Conservation (phyloP, 2,329 filamentous ascomycete genomes). For the Fulvia fulva region DNA sequence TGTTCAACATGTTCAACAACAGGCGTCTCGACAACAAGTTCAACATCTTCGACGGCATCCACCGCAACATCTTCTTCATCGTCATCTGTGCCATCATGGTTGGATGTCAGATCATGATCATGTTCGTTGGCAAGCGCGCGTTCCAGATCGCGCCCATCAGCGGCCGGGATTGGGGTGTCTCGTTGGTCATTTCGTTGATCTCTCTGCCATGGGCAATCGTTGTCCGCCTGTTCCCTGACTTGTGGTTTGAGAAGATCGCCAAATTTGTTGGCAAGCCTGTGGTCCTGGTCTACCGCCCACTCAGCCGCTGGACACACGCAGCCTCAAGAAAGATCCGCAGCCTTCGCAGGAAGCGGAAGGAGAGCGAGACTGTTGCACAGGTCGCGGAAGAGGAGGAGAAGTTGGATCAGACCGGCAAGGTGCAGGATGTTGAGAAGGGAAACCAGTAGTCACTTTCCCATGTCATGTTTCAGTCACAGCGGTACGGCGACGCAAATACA, state of each 20-base stretch:
- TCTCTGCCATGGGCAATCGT: conserved; percentile 79
- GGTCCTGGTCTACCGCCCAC: conserved; percentile 17
- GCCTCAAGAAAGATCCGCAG: conserved; percentile 11
- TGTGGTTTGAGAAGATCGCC: conserved; percentile 47
- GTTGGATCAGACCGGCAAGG: conserved; percentile 11
- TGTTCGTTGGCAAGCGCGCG: conserved; percentile 70
- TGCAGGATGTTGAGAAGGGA: conserved; percentile 13
- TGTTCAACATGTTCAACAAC: conserved; percentile 98
- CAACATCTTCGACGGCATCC: conserved; percentile 89
- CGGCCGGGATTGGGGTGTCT: conserved; percentile 76
- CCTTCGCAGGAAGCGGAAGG: conserved; percentile 16
- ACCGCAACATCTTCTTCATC: conserved; percentile 82
- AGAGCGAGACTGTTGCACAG: conserved; percentile 15
- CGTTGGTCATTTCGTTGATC: conserved; percentile 72
- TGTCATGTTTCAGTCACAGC: background rate
- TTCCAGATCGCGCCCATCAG: conserved; percentile 71
- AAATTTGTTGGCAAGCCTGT: conserved; percentile 37
- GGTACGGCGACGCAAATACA: background rate
- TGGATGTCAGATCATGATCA: conserved; percentile 82
- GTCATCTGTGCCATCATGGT: conserved; percentile 82
- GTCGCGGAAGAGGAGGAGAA: conserved; percentile 15
- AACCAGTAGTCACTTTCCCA: background rate
- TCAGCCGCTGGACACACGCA: conserved; percentile 19
- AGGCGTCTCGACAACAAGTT: conserved; percentile 89
- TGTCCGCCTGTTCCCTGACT: conserved; percentile 79